Base-by-base conservation (phyloP, 164 flowering plant species). In the Aristolochia contorta region DNA sequence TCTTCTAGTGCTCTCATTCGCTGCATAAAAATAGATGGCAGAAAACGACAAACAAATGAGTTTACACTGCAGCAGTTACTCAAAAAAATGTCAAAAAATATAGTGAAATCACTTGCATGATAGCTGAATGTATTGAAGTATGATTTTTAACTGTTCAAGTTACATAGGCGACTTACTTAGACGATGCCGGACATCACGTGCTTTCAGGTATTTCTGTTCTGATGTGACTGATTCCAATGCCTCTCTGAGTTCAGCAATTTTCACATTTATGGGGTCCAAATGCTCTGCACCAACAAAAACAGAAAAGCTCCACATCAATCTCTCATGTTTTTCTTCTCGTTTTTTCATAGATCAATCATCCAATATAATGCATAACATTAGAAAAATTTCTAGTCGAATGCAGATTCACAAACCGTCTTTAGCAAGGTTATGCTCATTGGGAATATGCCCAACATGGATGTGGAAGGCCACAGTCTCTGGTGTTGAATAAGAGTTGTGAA, bases 1-100 rank as follows among this genome's bases (percentile, higher is more conserved):
- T 70, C 74, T 94, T 47, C 86, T 54, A 21, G 99, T 94, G 84
- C 99, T 90, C 79, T 93, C 97, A 62, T 90, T 93, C n/a, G 98
- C 98, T 93, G 90, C 86, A 78, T 25, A 18, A 45, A 21, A 16
- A 49, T 4, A 18, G 10, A 49, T 3, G 22, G 19, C 0, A 18
- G 22, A 49, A 10, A 49, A 8, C 0, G 20, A 12, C 4, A 49
- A n/a, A 54, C 12, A 54, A 21, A 21, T 18, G 22, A 22, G 27
- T 54, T 30, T 13, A 24, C 8, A 16, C 6, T 4, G 19, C 57
- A 24, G 16, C 15, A 21, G 7, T 20, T 13, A 4, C 13, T 23
- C 13, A 13, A 3, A 16, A 19, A 22, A n/a, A 53, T 5, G 5
- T 2, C 23, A 12, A 53, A n/a, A 22, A 5, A 12, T 12, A 16